A percentile compares a stretch with the other conserved stretches of the same genome.
Conservation (phyloP, 768 basidiomycete species). For the Tylopilus felleus region DNA sequence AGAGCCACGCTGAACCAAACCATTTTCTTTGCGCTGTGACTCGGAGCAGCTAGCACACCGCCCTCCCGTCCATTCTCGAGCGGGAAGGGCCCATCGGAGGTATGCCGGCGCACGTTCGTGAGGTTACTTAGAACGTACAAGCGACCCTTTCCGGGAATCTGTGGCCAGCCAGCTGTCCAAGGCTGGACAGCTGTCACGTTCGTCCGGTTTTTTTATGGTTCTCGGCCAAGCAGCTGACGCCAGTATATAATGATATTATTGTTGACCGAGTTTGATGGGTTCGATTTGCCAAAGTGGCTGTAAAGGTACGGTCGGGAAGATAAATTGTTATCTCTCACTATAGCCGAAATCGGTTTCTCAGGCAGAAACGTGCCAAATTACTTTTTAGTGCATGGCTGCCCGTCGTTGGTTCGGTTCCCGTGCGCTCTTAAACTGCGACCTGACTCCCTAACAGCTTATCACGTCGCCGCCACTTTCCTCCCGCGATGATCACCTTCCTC, state of each 20-base stretch:
- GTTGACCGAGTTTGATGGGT: neutral
- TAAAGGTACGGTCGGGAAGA: conserved; percentile 9
- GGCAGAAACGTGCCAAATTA: conserved; percentile 25
- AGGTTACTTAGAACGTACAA: conserved; percentile 9
- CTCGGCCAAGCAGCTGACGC: neutral
- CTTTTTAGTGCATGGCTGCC: conserved; percentile 9
- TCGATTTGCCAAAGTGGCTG: conserved; percentile 6
- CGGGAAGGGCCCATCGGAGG: neutral
- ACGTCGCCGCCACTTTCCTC: conserved; percentile 19
- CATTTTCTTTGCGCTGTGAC: neutral
- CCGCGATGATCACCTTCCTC: conserved; percentile 23
- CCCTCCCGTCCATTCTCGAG: neutral
- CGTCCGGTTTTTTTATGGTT: neutral
- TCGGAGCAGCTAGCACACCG: neutral
- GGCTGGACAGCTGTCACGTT: conserved; percentile 14
- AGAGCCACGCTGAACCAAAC: neutral
- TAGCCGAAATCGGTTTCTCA: conserved; percentile 22
- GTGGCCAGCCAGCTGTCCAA: neutral
- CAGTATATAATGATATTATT: neutral
- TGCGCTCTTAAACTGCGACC: conserved; percentile 22
- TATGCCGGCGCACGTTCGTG: conserved; percentile 14
- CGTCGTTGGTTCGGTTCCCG: conserved; percentile 15
- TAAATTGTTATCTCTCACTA: conserved; percentile 15
- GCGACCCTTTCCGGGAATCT: neutral
- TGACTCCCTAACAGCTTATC: conserved; percentile 10